These are phyloP conservation scores for Chaetomium olivaceum DNA, from an alignment of 2,329 filamentous ascomycete genomes.

Conservation along the genomic window DNA sequence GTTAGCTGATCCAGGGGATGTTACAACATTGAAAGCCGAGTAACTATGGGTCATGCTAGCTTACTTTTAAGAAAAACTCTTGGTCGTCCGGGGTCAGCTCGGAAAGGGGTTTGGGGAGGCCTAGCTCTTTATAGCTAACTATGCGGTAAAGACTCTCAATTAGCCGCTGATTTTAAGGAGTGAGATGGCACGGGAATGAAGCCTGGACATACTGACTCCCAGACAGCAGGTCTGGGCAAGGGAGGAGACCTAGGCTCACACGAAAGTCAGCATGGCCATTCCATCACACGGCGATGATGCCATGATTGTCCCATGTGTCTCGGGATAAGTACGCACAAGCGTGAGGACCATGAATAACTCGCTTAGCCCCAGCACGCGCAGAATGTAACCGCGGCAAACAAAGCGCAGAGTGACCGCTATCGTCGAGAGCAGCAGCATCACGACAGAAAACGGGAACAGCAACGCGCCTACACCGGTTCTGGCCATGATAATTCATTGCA, in stretches of 20 bases:
- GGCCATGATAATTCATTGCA: background rate
- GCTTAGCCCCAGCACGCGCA: constrained; percentile 4
- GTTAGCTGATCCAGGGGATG: background rate
- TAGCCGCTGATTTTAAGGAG: background rate
- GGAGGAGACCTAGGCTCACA: background rate
- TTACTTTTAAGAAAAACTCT: background rate
- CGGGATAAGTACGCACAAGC: background rate
- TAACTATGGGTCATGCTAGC: background rate
- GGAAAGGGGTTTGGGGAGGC: background rate
- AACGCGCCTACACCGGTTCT: background rate
- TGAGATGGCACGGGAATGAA: background rate
- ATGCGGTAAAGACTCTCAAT: background rate
- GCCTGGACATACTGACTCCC: background rate
- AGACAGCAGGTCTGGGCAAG: background rate
- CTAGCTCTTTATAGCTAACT: background rate
- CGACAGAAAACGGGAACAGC: background rate
- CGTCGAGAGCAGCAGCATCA: background rate
- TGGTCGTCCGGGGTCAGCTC: background rate
- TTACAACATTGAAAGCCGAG: background rate
- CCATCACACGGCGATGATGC: too few species aligned
- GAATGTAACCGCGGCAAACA: constrained; percentile 11
- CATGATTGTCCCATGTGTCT: background rate
- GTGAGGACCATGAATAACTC: constrained; percentile 13
- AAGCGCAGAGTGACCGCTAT: constrained; percentile 8
- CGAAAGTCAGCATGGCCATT: background rate